These are phyloP conservation scores for Skeletonema menzelii DNA, from an alignment of 108 stramenopile genomes.

Conservation along the genomic window DNA sequence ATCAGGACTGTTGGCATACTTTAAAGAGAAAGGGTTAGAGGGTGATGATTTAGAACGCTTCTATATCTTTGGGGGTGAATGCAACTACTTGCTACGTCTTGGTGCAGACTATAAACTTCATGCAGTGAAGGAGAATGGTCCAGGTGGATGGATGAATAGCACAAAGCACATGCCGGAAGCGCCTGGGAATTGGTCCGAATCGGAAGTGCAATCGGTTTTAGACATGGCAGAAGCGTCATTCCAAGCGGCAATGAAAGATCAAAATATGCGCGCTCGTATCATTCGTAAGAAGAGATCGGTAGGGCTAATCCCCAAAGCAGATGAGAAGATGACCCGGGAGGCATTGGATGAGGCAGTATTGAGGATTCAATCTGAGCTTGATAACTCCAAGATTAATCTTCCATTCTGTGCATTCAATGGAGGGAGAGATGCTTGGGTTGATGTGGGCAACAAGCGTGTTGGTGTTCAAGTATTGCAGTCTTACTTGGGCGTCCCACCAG, in stretches of 20 bases:
- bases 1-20: constrained; percentile 79
- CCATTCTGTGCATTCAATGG: constrained; percentile 96
- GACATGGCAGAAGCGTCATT: constrained; percentile 73
- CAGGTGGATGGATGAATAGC: constrained; percentile 85
- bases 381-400: constrained; percentile 47
- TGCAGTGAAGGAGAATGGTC: constrained; percentile 74
- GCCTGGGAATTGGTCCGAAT: constrained; percentile 84
- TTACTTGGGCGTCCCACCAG: constrained; percentile 72
- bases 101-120: constrained; percentile 77
- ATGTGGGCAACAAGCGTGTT: constrained; percentile 92
- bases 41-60: constrained; percentile 79
- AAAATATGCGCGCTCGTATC: constrained; percentile 68
- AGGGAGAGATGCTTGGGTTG: constrained; percentile 91
- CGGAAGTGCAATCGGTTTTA: constrained; percentile 63
- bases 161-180: constrained; percentile 70
- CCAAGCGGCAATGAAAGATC: constrained; percentile 54
- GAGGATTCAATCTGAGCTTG: constrained; percentile 71
- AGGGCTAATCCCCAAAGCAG: constrained; percentile 72
- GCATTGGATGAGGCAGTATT: constrained; percentile 88
- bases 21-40: constrained; percentile 60
- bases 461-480: constrained; percentile 84
- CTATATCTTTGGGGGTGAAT: constrained; percentile 94
- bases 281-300: constrained; percentile 89
- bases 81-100: constrained; percentile 83
- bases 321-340: constrained; percentile 75